Conservation (phyloP, 177 flowering plant species). For the Vitis hybrid region DNA sequence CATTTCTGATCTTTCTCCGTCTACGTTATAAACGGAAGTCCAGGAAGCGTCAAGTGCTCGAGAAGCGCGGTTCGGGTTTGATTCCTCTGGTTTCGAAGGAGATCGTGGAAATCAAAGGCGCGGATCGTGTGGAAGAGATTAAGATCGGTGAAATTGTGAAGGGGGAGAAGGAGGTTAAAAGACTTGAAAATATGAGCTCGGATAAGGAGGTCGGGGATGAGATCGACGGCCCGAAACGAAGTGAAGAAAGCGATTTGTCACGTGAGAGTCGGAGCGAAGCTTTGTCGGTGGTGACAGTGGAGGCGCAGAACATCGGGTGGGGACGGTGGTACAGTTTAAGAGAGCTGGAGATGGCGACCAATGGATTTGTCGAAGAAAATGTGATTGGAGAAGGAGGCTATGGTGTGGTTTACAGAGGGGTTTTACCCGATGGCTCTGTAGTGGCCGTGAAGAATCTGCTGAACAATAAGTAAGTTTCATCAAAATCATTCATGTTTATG, state of each 20-base stretch:
- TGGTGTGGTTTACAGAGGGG: slow-evolving; percentile 79
- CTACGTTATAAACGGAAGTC: slow-evolving; percentile 26
- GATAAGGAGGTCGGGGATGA: slow-evolving; percentile 13
- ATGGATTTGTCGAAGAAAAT: slow-evolving; percentile 62
- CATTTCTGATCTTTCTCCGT: slow-evolving; percentile 25
- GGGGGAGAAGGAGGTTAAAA: slow-evolving; percentile 14
- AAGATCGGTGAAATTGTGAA: slow-evolving; percentile 5
- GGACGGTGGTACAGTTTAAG: slow-evolving; percentile 75
- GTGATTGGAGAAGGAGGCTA: slow-evolving; percentile 98
- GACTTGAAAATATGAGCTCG: slow-evolving; percentile 7
- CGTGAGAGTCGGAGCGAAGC: slow-evolving; percentile 40
- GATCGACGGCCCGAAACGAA: slow-evolving; percentile 13
- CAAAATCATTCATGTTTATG: not conserved
- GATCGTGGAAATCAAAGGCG: slow-evolving; percentile 34
- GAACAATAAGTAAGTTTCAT: slow-evolving; percentile 68
- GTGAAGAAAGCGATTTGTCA: slow-evolving; percentile 30
- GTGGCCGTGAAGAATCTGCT: slow-evolving; percentile 87
- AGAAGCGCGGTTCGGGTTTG: slow-evolving; percentile 39
- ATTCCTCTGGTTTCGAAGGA: slow-evolving; percentile 51
- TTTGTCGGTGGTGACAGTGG: slow-evolving; percentile 30
- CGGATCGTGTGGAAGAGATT: slow-evolving; percentile 13
- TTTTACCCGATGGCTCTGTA: slow-evolving; percentile 60
- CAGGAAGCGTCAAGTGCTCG: slow-evolving; percentile 28
- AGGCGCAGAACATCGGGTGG: slow-evolving; percentile 67
- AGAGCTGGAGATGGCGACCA: slow-evolving; percentile 80